Conservation (phyloP, 108 stramenopile genomes). For the Conticribra guillardii region DNA sequence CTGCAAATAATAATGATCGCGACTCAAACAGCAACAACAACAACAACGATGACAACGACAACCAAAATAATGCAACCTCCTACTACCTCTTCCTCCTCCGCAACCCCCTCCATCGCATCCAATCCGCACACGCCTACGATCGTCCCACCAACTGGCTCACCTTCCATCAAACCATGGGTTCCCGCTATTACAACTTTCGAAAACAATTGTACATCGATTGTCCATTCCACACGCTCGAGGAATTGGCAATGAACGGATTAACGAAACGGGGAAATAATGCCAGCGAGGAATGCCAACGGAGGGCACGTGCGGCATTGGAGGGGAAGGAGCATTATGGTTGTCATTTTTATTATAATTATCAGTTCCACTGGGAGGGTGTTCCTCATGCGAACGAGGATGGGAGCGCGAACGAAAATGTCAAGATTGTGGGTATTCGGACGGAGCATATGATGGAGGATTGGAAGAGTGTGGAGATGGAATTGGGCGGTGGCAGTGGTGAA, state of each 20-base stretch:
- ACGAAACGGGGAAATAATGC: neutral
- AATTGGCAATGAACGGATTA: neutral
- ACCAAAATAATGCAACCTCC: neutral
- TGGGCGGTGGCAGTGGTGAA: constrained; percentile 3
- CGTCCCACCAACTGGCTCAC: constrained; percentile 16
- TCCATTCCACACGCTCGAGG: constrained; percentile 12
- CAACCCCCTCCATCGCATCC: constrained; percentile 14
- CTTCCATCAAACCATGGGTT: neutral
- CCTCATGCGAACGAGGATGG: constrained; percentile 12
- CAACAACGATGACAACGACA: neutral
- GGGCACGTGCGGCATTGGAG: constrained; percentile 9
- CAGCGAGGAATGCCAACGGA: constrained; percentile 18
- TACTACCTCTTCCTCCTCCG: neutral
- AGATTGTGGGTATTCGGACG: constrained; percentile 18
- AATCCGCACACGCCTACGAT: constrained; percentile 23
- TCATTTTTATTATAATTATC: constrained; percentile 37
- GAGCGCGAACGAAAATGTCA: neutral
- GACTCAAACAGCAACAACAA: too few species aligned
- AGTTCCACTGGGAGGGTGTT: constrained; percentile 31
- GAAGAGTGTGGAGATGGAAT: neutral
- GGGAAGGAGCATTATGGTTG: constrained; percentile 17
- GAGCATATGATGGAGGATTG: constrained; percentile 36
- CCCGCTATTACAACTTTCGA: constrained; percentile 8
- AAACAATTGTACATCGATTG: constrained; percentile 19
- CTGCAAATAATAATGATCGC: too few species aligned